Base-by-base conservation (phyloP, 2,329 filamentous ascomycete genomes). In the Clonostachys solani region DNA sequence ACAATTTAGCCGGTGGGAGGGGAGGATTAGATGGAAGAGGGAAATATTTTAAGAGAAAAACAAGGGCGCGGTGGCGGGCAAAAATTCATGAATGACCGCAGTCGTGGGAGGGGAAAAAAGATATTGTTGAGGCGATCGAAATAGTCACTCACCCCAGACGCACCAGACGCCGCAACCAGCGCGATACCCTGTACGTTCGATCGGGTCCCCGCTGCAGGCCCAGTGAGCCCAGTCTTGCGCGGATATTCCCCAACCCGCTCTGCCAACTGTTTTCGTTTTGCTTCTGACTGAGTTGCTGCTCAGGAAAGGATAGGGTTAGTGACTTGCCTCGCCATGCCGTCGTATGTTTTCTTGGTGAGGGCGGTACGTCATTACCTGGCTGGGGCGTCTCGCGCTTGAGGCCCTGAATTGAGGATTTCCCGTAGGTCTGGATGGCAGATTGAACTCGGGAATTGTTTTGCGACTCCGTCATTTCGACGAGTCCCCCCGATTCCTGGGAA, bases 231-330 rank as follows among this genome's bases (percentile, higher is more conserved):
- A 13, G 71, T 60, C 41, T 66, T 62, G 49, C 63, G 71, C 33
- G 67, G 62, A 50, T 72, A 75, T 49, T 86, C 81, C 50, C 64
- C 74, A 33, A 74, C 79, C 53, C 72, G 71, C 47, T 84, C 78
- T 17, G 63, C 65, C 23, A 84, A 64, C 13, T 78, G 80, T 56
- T 81, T 82, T 48, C 83, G 73, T 64, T 87, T 86, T 4, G 80
- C 58, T 44, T 81, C 75, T 17, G 81, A 73, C 56, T 80, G 72
- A 18, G 67, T 54, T 45, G 73, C 80, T 83, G 52, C 43, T 44
- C 47, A 48, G 48, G 23, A 44, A 15, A 29, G 8, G 23, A 29
- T 29, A 8, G 33, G 42, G 53, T 61, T 17, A 62, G 55, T 43
- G 15, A 29, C 44, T 37, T 48, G 41, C 5, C 13, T 15, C 13